Evolutionary conservation across 345 rosid genomes (phyloP), one percentile per base, ranked within the genome.

Genomic region (Pseudoturritis turrita): DNA sequence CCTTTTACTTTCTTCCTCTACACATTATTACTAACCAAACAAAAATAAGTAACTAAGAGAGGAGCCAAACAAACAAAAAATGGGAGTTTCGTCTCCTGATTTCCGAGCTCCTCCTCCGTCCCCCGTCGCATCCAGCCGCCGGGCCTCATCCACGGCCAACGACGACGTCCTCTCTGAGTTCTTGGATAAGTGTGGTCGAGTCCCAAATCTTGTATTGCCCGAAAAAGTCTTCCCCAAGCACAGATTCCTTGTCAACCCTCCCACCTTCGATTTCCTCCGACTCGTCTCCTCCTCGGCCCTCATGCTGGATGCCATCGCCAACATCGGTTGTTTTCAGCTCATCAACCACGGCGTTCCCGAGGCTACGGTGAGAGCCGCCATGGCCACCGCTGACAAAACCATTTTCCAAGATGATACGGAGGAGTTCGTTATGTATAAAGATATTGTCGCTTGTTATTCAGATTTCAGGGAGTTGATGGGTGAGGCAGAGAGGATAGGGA

Each of bases 71-170:
- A 7, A 33, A 8, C n/a, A n/a, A 46, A 78, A 78, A 65, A 76
- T 85, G 84, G 79, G 83, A 2, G 86, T 80, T 65, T 78, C 78
- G 60, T 86, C 85, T 68, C 67, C 86, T 29, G 94, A 89, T 65
- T 94, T 88, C 68, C 84, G 95, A 9, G 95, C 97, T 25, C 98
- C 97, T 49, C 98, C 98, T 53, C 96, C 97, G 9, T 95, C 98
- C 3, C 90, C 98, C 18, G 96, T 96, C 0, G 79, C 83, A 11
- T 87, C 89, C 39, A 65, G 80, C 21, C 89, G 97, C 68, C 83
- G 98, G 13, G 76, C 88, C 23, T 93, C 96, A n/a, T 86, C 80
- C 47, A 87, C 92, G 39, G 78, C 90, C 44, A 90, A 94, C 31
- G 97, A 86, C 17, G 86, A 86, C 7, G 84, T 89, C 62, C 89